These are phyloP conservation scores for Saccharomycopsis olivae DNA, from an alignment of 805 yeast species.

Conservation along the genomic window DNA sequence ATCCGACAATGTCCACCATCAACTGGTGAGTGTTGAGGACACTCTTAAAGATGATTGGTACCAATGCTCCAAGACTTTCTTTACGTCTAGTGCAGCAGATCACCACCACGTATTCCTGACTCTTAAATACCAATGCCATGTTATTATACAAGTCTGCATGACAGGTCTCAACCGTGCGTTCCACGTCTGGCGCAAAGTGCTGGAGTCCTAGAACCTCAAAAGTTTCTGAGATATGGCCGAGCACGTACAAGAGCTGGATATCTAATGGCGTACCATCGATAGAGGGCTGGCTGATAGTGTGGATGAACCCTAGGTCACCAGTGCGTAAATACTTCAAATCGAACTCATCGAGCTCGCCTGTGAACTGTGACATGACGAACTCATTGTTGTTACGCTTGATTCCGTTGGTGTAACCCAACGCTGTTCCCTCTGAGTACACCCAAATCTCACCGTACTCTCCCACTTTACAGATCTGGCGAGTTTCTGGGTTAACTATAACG, in stretches of 20 bases:
- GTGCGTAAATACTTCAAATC: constrained; percentile 68
- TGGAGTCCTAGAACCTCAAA: constrained; percentile 86
- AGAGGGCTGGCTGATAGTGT: constrained; percentile 39
- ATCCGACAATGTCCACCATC: constrained; percentile 74
- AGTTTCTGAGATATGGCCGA: constrained; percentile 79
- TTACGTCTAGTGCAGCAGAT: constrained; percentile 54
- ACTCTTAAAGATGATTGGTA: constrained; percentile 73
- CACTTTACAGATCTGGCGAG: constrained; percentile 60
- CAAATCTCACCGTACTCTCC: constrained; percentile 97
- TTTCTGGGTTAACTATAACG: constrained; percentile 93
- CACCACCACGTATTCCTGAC: constrained; percentile 69
- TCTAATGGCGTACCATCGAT: constrained; percentile 25
- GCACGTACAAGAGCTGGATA: constrained; percentile 71
- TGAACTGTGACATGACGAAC: constrained; percentile 41
- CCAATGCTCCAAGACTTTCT: constrained; percentile 54
- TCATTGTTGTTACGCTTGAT: constrained; percentile 24
- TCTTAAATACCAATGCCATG: constrained; percentile 59
- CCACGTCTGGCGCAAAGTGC: constrained; percentile 84
- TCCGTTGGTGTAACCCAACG: constrained; percentile 46
- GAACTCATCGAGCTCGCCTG: constrained; percentile 55
- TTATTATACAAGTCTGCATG: constrained; percentile 33
- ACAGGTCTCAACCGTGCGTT: constrained; percentile 46
- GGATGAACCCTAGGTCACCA: constrained; percentile 90
- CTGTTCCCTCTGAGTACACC: constrained; percentile 87
- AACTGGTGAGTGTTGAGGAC: constrained; percentile 75